These are phyloP conservation scores for Colletotrichum sp. DNA, from an alignment of 2,329 filamentous ascomycete species.

Conservation along the genomic window DNA sequence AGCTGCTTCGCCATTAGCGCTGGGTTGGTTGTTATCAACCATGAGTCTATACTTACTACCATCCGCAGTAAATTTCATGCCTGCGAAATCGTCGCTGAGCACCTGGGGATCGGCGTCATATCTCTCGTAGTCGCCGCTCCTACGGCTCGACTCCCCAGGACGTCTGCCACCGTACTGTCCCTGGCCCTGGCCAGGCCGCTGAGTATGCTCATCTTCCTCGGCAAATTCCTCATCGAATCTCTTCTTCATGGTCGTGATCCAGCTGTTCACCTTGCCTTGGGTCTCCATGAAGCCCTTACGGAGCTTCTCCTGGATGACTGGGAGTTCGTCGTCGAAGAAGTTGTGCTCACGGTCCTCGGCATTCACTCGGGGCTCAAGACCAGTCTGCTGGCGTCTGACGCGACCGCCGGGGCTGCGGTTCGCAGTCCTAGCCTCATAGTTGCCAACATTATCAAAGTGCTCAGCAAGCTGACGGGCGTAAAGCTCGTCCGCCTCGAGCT, in stretches of 20 bases:
- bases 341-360: constrained; percentile 77
- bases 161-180: constrained; percentile 40
- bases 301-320: constrained; percentile 90
- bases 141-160: constrained; percentile 66
- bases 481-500: constrained; percentile 88
- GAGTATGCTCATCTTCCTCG: constrained; percentile 64
- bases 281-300: constrained; percentile 95
- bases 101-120: constrained; percentile 96
- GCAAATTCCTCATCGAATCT: constrained; percentile 88
- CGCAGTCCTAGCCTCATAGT: constrained; percentile 62
- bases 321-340: constrained; percentile 96
- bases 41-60: constrained; percentile 55
- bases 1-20: constrained; percentile 40
- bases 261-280: constrained; percentile 89
- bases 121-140: constrained; percentile 86
- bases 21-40: neutral
- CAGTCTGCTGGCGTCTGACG: constrained; percentile 40
- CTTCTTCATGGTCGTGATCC: constrained; percentile 92
- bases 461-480: constrained; percentile 93
- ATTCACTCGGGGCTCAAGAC: constrained; percentile 51
- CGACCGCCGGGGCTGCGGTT: constrained; percentile 40
- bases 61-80: constrained; percentile 67
- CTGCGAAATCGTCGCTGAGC: constrained; percentile 86
- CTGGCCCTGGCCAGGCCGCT: constrained; percentile 36
- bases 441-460: constrained; percentile 75